phyloP scores from a whole-genome alignment of 257 asterid genomes.

The Solanum megistacrolobum region DNA sequence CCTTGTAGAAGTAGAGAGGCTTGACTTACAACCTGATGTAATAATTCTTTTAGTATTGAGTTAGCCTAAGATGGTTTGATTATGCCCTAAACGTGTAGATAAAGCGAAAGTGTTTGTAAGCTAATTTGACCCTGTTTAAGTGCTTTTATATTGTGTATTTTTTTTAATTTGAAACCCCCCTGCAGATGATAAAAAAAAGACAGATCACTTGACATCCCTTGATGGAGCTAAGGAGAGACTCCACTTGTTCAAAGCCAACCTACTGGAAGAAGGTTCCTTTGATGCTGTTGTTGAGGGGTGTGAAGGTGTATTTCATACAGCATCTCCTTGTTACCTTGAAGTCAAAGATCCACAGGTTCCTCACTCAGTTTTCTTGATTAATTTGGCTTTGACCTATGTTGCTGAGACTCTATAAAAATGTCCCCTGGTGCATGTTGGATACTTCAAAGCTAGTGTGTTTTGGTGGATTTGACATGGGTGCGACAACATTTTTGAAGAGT shows the following conservation, averaged over 20 bases:
- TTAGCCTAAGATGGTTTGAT: background rate
- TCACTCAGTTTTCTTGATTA: background rate
- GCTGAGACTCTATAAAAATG: background rate
- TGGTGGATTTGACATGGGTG: background rate
- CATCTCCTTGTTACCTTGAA: constrained; percentile 60
- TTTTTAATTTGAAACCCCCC: background rate
- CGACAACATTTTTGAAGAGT: background rate
- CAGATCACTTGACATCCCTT: constrained; percentile 57
- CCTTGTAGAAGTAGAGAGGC: background rate
- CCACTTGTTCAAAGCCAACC: constrained; percentile 56
- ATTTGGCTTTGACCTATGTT: background rate
- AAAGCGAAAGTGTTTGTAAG: background rate
- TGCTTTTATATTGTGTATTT: background rate
- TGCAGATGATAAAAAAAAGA: constrained; percentile 68
- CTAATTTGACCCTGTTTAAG: background rate
- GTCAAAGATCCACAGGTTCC: constrained; percentile 65
- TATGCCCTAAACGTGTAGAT: background rate
- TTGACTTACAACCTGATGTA: background rate
- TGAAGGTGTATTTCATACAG: constrained; percentile 81
- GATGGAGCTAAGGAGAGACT: constrained; percentile 94
- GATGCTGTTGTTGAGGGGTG: constrained; percentile 73
- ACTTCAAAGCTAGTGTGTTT: background rate
- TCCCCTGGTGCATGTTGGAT: background rate
- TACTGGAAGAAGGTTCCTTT: constrained; percentile 73
- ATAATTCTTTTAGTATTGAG: background rate